These are phyloP conservation scores for Fusarium xylarioides DNA, from an alignment of 2,329 filamentous ascomycete species.

Conservation along the genomic window DNA sequence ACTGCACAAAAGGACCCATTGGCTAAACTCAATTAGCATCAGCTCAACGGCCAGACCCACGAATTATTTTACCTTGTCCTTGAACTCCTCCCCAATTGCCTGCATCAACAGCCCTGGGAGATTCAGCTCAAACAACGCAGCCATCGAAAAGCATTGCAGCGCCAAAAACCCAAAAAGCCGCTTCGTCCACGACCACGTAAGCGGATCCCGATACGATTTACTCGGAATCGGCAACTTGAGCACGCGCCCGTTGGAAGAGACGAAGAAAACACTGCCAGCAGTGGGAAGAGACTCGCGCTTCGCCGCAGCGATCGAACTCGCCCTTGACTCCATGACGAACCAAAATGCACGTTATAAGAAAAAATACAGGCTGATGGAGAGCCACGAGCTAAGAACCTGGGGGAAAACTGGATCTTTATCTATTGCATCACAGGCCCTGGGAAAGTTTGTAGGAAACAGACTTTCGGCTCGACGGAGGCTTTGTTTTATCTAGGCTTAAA, in stretches of 20 bases:
- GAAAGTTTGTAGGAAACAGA: too few species aligned
- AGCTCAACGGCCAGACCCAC: rapidly evolving
- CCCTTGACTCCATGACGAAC: conserved; percentile 4
- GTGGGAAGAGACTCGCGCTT: conserved; percentile 26
- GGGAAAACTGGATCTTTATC: conserved; percentile 6
- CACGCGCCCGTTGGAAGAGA: conserved; percentile 27
- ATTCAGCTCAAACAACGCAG: conserved; percentile 11
- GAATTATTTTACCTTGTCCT: not conserved
- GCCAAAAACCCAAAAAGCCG: conserved; percentile 14
- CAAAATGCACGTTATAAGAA: not conserved
- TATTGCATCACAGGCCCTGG: too few species aligned
- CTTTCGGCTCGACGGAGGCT: not conserved
- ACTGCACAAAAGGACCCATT: not conserved
- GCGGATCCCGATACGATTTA: conserved; percentile 25
- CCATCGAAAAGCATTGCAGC: conserved; percentile 11
- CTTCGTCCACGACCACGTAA: conserved; percentile 27
- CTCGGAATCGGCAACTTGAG: conserved; percentile 32
- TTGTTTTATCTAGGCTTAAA: not conserved
- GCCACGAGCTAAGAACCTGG: not conserved
- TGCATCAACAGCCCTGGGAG: conserved; percentile 5
- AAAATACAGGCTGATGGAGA: not conserved
- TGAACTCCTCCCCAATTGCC: conserved; percentile 10
- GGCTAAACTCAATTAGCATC: not conserved
- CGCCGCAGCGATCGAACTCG: not conserved
- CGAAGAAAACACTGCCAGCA: conserved; percentile 39